These are phyloP conservation scores for Chaetomidium leptoderma DNA, from an alignment of 495 filamentous ascomycete genomes.

Conservation along the genomic window DNA sequence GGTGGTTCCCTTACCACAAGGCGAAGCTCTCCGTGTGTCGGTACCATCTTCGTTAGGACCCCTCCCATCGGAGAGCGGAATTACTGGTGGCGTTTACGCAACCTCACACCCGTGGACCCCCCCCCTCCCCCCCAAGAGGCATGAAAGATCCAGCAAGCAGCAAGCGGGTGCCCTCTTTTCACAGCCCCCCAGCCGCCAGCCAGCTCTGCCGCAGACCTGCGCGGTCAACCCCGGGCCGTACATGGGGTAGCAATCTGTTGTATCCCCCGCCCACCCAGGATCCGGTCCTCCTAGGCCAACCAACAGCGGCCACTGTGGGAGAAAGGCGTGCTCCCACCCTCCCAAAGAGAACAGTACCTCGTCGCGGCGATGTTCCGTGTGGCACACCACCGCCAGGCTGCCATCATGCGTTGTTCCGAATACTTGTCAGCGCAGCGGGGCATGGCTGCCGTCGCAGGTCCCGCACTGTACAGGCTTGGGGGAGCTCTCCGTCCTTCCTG, in stretches of 20 bases:
- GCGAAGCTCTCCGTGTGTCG: not conserved
- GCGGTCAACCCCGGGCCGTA: not conserved
- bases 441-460: not conserved
- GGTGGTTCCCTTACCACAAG: conserved; percentile 2
- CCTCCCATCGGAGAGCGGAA: not conserved
- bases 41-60: not conserved
- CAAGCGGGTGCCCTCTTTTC: not conserved
- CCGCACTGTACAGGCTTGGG: conserved; percentile 14
- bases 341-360: conserved; percentile 5
- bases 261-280: conserved; percentile 6
- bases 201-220: conserved; percentile 11
- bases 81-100: not conserved
- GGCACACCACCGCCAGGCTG: conserved; percentile 7
- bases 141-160: not conserved
- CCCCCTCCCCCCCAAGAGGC: too few species aligned
- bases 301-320: conserved; percentile 29
- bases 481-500: conserved; percentile 3
- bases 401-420: conserved; percentile 7
- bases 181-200: not conserved
- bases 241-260: not conserved
- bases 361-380: conserved; percentile 2
- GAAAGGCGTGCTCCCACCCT: conserved; percentile 8
- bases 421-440: conserved; percentile 1
- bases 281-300: conserved; percentile 29
- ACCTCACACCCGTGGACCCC: too few species aligned